Evolutionary conservation across 345 rosid species (phyloP).

Genomic region (Fremontodendron californicum): DNA sequence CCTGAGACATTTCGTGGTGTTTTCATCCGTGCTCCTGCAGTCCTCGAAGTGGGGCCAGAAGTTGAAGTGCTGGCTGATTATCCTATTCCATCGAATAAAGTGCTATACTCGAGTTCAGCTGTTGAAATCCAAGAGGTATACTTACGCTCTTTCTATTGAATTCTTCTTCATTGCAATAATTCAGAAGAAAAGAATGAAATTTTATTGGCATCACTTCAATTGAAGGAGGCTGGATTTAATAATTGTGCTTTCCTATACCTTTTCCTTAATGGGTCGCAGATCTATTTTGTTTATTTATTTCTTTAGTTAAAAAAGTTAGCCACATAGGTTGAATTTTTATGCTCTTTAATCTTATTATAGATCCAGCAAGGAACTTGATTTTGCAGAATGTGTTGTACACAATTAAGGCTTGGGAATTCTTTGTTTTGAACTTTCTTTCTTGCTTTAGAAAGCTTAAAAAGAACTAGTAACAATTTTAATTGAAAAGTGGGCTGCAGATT

Average conservation of each 20-base stretch:
- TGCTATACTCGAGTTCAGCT: slow-evolving; percentile 66
- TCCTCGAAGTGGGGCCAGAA: slow-evolving; percentile 72
- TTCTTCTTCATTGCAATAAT: neutral
- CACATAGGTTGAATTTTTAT: neutral
- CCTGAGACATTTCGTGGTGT: slow-evolving; percentile 81
- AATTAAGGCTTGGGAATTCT: neutral
- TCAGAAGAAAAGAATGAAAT: neutral
- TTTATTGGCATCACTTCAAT: neutral
- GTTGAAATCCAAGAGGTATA: slow-evolving; percentile 82
- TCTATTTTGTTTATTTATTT: neutral
- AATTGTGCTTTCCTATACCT: neutral
- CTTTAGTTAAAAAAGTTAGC: neutral
- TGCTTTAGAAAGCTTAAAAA: neutral
- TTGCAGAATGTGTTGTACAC: neutral
- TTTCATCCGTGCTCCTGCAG: slow-evolving; percentile 95
- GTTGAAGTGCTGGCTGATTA: slow-evolving; percentile 85
- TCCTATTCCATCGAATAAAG: slow-evolving; percentile 60
- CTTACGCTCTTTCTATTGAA: neutral
- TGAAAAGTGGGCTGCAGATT: neutral
- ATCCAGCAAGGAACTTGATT: neutral
- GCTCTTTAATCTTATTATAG: neutral
- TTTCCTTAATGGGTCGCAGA: neutral
- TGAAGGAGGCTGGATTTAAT: neutral
- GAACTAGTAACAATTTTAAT: neutral
- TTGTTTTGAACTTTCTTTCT: neutral